Percentiles rank a stretch among this genome's conserved stretches.
These are phyloP conservation scores for Neolentinus lepideus DNA, from an alignment of 1,284 basidiomycete species.

Conservation along the genomic window DNA sequence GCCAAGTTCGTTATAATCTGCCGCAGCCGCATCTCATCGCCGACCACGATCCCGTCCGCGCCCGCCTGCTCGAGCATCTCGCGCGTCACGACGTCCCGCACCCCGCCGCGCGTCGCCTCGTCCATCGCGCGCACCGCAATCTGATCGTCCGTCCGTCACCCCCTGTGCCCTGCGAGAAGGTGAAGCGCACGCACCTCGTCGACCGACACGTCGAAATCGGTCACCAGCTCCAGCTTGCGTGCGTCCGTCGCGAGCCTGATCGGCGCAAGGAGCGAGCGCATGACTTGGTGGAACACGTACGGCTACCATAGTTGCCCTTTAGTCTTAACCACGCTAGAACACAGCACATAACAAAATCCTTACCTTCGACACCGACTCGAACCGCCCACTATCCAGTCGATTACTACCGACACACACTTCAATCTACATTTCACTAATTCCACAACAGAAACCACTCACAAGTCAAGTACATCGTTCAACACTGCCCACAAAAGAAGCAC, in stretches of 20 bases:
- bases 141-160: conserved; percentile 19
- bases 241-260: conserved; percentile 71
- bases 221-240: conserved; percentile 60
- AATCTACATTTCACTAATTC: conserved; percentile 2
- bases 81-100: conserved; percentile 27
- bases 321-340: too few relatives aligned
- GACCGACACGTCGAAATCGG: conserved; percentile 66
- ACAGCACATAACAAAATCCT: neutral
- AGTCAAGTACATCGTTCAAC: conserved; percentile 11
- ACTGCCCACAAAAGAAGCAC: conserved; percentile 33
- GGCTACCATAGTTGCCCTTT: conserved; percentile 28
- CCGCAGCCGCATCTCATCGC: conserved; percentile 74
- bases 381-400: conserved; percentile 76
- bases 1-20: conserved; percentile 78
- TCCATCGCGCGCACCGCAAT: conserved; percentile 49
- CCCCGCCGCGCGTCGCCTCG: conserved; percentile 44
- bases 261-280: conserved; percentile 75
- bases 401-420: conserved; percentile 19
- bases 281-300: conserved; percentile 79
- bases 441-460: conserved; percentile 6
- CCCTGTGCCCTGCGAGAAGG: neutral
- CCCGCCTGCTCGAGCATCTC: conserved; percentile 35
- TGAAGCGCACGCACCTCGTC: conserved; percentile 44
- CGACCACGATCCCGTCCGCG: conserved; percentile 62
- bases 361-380: conserved; percentile 56